Base-by-base conservation (phyloP, 345 rosid species). In the Eucalyptus erythrocorys region DNA sequence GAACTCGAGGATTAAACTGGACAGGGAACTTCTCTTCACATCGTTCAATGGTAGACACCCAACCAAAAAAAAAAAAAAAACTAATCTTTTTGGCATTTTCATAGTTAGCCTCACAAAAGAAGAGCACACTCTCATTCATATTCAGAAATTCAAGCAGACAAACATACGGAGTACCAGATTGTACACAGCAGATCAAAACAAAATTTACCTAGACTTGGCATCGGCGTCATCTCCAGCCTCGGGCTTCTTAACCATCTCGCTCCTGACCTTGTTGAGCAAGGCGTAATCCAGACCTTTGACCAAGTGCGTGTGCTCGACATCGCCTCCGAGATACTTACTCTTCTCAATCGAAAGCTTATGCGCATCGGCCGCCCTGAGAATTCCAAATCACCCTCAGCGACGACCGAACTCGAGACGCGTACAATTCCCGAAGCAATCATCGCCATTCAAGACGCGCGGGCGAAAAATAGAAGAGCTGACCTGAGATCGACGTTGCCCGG, bases 311-410 rank as follows among this genome's bases (percentile, higher is more conserved):
- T 97, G 99, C 89, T 97, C 99, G 89, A 97, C 98, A 90, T 97
- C 99, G 89, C 99, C 99, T 97, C 99, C 99, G 79, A 97, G 99
- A 91, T 95, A 97, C 96, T 97, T 97, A 97, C 99, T 96, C 95
- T 96, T 96, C 94, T 97, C 99, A 9, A 97, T 97, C 47, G 98
- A 96, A 87, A 97, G 86, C 95, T 96, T 96, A 10, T 96, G 91
- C 32, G 96, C 98, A 68, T 96, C 99, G 47, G 98, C 95, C 53
- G 94, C 92, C 88, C 98, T 95, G 85, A 71, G 48, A 87, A 47
- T 45, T 87, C 32, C 48, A 43, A n/a, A 59, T 8, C 82, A 19
- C 10, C 66, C 2, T 86, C 87, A 85, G 87, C 61, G 53, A 3
- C 66, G 5, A 86, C 47, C 5, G 53, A 51, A 6, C 32, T 24